Evolutionary conservation across 495 filamentous ascomycete genomes (phyloP).

Genomic region (Ramalina peruviana): DNA sequence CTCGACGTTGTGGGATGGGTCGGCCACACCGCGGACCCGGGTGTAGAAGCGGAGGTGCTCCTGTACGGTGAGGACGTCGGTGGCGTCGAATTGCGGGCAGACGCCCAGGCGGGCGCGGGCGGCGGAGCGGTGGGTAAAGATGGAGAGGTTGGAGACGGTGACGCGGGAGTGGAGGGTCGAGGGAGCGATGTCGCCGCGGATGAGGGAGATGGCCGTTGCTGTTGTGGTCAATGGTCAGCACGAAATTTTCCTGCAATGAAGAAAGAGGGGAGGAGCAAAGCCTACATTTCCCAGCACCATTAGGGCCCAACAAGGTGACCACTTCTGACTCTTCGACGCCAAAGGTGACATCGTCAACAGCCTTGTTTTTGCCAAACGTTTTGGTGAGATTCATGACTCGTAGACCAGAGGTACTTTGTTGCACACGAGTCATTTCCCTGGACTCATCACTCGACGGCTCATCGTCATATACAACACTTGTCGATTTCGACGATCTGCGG

Average conservation of each 20-base stretch:
- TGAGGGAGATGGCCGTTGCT: constrained; percentile 61
- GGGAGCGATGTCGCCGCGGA: constrained; percentile 64
- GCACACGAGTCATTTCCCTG: neutral
- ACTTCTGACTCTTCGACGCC: constrained; percentile 20
- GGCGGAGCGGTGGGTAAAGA: constrained; percentile 44
- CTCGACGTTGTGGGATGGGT: constrained; percentile 47
- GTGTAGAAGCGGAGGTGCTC: constrained; percentile 69
- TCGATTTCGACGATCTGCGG: neutral
- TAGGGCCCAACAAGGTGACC: constrained; percentile 23
- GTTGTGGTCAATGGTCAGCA: neutral
- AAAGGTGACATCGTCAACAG: constrained; percentile 25
- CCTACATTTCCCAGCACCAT: constrained; percentile 7
- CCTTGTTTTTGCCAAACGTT: constrained; percentile 19
- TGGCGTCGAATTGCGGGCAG: constrained; percentile 22
- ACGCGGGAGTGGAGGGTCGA: constrained; percentile 43
- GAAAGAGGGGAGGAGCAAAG: neutral
- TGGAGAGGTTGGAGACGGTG: constrained; percentile 53
- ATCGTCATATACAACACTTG: constrained; percentile 1
- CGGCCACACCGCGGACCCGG: constrained; percentile 47
- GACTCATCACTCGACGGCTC: neutral
- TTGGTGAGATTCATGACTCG: constrained; percentile 18
- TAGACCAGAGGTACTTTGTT: constrained; percentile 8
- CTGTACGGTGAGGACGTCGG: constrained; percentile 54
- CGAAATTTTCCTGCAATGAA: neutral
- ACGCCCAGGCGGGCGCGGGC: constrained; percentile 63